Evolutionary conservation across 2,329 filamentous ascomycete species (phyloP), one percentile per base, ranked within the genome.

Genomic region (Monosporascus sp.): DNA sequence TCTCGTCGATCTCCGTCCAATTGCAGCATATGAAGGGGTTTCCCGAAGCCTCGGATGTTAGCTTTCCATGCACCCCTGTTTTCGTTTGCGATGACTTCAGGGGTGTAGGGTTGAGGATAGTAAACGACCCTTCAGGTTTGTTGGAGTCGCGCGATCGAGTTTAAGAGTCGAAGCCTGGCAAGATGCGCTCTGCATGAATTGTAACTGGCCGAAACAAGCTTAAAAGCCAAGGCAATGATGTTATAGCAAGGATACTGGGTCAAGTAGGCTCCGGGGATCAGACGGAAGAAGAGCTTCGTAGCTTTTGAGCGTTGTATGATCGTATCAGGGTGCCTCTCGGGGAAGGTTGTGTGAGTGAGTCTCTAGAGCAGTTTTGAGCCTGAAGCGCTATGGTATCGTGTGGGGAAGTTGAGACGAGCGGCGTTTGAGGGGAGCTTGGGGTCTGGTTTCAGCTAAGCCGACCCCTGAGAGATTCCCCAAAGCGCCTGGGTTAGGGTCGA

Each of bases 251-350:
- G 57, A 57, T 58, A 57, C 57, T 54, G 60, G 57, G 55, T 57
- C 57, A 57, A 53, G 53, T 52, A 31, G 51, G 51, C 48, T 17
- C 48, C 50, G 61, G 27, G 67, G 70, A 74, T 72, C 71, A 76
- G 72, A 77, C 74, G 71, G 70, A 70, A 66, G 69, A 72, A 54
- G 60, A 50, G 74, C 78, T 77, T 79, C 73, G 74, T 61, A 66
- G 62, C 62, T 56, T 56, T 61, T 63, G 56, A 59, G 61, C 64
- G 59, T 62, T 64, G 71, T 73, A 64, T 72, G 72, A 73, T 31
- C 14, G 27, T 31, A 14, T 31, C 27, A 31, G 11, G 27, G 14
- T 31, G 9, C 27, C 27, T 31, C 7, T 5, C 11, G 9, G 9
- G 3, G 27, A 31, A 5, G 27, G 27, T 59, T 54, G 50, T 56